phyloP scores from a whole-genome alignment of 148 eudicot genomes.

The Amaranthus cruentus region DNA sequence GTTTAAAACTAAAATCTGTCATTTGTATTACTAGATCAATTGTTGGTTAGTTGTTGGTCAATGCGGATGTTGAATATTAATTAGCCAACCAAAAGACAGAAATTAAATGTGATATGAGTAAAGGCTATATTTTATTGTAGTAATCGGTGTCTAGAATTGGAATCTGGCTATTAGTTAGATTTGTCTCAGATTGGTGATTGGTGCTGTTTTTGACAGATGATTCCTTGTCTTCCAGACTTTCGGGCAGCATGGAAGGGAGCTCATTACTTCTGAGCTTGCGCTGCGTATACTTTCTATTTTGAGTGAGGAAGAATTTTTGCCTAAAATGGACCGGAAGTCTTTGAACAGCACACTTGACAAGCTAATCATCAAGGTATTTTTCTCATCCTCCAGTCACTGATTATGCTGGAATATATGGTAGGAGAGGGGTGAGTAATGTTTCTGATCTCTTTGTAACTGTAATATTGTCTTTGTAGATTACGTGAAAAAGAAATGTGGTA shows the following conservation, averaged over 20 bases:
- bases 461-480: too few species aligned
- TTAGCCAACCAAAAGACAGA: not conserved
- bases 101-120: not conserved
- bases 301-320: constrained; percentile 87
- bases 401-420: not conserved
- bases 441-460: not conserved
- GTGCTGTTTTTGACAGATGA: constrained; percentile 98
- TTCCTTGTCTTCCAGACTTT: constrained; percentile 99
- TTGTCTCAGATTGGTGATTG: constrained; percentile 78
- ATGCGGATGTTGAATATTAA: constrained; percentile 1
- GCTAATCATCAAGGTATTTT: constrained; percentile 74
- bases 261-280: constrained; percentile 93
- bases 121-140: not conserved
- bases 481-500: too few species aligned
- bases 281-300: constrained; percentile 72
- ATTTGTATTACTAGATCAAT: constrained; percentile 1
- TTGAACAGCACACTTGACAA: constrained; percentile 62
- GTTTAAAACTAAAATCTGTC: not conserved
- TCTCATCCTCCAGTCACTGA: not conserved
- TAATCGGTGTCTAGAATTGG: constrained; percentile 1
- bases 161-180: constrained; percentile 31
- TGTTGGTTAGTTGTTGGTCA: not conserved
- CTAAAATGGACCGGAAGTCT: constrained; percentile 50
- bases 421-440: not conserved
- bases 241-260: constrained; percentile 99